A percentile compares a stretch with the other conserved stretches of the same genome.
Conservation (phyloP, 306 rosid genomes). For the Glycyrrhiza uralensis region DNA sequence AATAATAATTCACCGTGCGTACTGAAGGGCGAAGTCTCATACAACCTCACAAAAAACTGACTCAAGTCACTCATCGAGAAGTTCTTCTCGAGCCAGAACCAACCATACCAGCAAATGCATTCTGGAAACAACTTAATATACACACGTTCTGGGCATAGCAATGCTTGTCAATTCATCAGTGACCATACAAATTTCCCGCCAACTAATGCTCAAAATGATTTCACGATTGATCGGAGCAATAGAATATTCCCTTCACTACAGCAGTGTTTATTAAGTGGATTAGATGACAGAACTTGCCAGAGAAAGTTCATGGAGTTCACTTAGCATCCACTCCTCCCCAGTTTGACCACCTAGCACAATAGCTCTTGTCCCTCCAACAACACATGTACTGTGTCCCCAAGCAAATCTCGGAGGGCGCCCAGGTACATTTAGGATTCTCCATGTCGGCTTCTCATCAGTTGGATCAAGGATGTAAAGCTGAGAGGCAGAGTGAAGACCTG, state of each 20-base stretch:
- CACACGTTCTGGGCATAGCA: constrained; percentile 44
- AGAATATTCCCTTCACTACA: constrained; percentile 28
- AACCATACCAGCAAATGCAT: constrained; percentile 40
- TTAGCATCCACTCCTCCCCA: constrained; percentile 99
- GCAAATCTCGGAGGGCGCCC: constrained; percentile 96
- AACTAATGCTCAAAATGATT: constrained; percentile 35
- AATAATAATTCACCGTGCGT: constrained; percentile 60
- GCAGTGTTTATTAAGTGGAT: constrained; percentile 32
- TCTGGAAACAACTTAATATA: constrained; percentile 36
- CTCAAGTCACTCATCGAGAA: constrained; percentile 47
- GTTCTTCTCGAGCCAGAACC: constrained; percentile 60
- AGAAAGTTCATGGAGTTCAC: constrained; percentile 96
- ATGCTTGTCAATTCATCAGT: constrained; percentile 40
- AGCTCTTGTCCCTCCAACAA: constrained; percentile 98
- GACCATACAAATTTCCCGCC: constrained; percentile 50
- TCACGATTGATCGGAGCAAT: too few species aligned
- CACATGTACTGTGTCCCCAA: constrained; percentile 99
- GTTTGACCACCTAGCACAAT: constrained; percentile 98
- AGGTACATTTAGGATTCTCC: constrained; percentile 94
- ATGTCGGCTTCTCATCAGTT: constrained; percentile 94
- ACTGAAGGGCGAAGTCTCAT: constrained; percentile 61
- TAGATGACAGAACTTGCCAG: constrained; percentile 73
- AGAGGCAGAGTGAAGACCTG: constrained; percentile 99
- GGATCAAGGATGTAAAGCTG: constrained; percentile 96
- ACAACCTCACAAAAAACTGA: constrained; percentile 66